Percentiles rank a stretch among this genome's conserved stretches.
Evolutionary conservation across 805 yeast species (phyloP).

Genomic region (Candida railenensis): DNA sequence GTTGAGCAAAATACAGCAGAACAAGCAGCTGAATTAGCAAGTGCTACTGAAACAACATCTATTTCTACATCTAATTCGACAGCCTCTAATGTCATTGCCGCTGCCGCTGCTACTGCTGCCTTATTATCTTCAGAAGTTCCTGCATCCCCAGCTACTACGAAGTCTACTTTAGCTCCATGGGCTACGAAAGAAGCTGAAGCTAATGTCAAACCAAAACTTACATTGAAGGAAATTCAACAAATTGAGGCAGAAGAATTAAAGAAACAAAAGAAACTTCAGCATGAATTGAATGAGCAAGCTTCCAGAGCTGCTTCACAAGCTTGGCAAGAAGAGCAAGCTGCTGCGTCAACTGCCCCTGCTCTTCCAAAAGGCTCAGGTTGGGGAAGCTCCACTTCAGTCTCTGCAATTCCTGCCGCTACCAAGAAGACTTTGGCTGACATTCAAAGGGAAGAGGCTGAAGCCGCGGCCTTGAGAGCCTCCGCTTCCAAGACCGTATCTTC

Average conservation of each 20-base stretch:
- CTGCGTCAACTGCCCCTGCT: conserved; percentile 21
- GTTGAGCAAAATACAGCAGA: background rate
- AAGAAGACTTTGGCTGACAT: conserved; percentile 59
- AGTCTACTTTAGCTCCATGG: conserved; percentile 51
- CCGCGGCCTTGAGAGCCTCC: conserved; percentile 23
- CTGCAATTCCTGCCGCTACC: conserved; percentile 23
- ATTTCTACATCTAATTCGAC: background rate
- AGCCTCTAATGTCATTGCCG: background rate
- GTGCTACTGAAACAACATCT: background rate
- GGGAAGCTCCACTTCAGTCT: conserved; percentile 29
- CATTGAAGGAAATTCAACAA: conserved; percentile 52
- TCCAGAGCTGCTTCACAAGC: conserved; percentile 20
- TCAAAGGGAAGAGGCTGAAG: conserved; percentile 56
- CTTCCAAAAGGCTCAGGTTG: conserved; percentile 46
- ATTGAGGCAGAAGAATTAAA: conserved; percentile 45
- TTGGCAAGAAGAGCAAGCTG: conserved; percentile 21
- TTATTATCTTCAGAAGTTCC: background rate
- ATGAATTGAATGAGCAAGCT: conserved; percentile 29
- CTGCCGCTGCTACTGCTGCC: background rate
- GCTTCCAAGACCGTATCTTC: conserved; percentile 17
- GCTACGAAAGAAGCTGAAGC: conserved; percentile 34
- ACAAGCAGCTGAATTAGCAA: background rate
- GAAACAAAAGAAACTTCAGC: conserved; percentile 37
- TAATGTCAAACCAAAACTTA: conserved; percentile 33
- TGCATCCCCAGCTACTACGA: conserved; percentile 5